Percentiles rank a stretch among this genome's conserved stretches.
Conservation (phyloP, 352 stramenopile species). For the Phytophthora fragariaefolia region DNA sequence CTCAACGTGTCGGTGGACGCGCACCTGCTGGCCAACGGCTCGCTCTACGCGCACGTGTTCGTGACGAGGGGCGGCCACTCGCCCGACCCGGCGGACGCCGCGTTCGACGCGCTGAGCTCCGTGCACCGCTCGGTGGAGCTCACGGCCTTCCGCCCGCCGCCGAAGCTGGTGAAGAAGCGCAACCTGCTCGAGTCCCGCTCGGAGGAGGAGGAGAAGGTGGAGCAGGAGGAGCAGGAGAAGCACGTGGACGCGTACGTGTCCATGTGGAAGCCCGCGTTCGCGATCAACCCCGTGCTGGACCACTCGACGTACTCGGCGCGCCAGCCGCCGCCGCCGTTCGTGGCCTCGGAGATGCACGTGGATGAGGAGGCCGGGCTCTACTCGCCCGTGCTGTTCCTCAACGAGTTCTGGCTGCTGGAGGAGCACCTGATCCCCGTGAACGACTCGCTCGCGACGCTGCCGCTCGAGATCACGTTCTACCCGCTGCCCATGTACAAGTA, state of each 20-base stretch:
- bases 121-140: slow-evolving; percentile 71
- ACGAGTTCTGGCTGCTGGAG: slow-evolving; percentile 95
- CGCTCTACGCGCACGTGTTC: slow-evolving; percentile 88
- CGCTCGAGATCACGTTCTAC: slow-evolving; percentile 90
- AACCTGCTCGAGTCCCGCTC: slow-evolving; percentile 56
- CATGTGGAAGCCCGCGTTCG: slow-evolving; percentile 84
- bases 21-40: slow-evolving; percentile 74
- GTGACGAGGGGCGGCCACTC: slow-evolving; percentile 76
- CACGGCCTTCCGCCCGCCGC: slow-evolving; percentile 77
- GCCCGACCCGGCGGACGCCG: slow-evolving; percentile 65
- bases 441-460: slow-evolving; percentile 75
- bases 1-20: slow-evolving; percentile 83
- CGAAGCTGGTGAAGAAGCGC: slow-evolving; percentile 78
- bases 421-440: slow-evolving; percentile 92
- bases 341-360: slow-evolving; percentile 64
- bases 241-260: slow-evolving; percentile 58
- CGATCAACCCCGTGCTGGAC: slow-evolving; percentile 79
- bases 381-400: slow-evolving; percentile 91
- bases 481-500: slow-evolving; percentile 91
- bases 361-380: slow-evolving; percentile 75
- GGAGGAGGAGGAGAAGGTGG: slow-evolving; percentile 5
- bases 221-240: slow-evolving; percentile 15
- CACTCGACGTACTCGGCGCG: slow-evolving; percentile 66
- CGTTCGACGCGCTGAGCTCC: slow-evolving; percentile 60
- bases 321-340: slow-evolving; percentile 68